Base-by-base conservation (phyloP, 2,329 filamentous ascomycete genomes). In the Fusarium sp. region DNA sequence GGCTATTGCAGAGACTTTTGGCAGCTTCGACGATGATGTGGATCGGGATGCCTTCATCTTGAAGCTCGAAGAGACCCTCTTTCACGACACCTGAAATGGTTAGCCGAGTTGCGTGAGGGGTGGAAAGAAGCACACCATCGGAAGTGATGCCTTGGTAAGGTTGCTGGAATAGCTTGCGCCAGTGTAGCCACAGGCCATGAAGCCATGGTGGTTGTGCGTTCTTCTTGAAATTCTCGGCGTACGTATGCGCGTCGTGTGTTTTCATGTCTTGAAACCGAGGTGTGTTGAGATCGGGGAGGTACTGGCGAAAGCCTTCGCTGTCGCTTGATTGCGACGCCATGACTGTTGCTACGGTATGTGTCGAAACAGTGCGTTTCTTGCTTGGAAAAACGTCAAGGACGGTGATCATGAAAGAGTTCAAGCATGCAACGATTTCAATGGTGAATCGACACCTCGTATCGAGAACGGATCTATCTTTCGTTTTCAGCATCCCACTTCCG, bases 111-210 rank as follows among this genome's bases (percentile, higher is more conserved):
- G 21, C 21, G 21, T 21, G 21, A 21, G 4, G 21, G 21, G 21
- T 21, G 21, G 4, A 21, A 21, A 5, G 21, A 21, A 4, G 21
- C 21, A 4, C 4, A 85, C 91, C 92, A 68, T 93, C 89, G 13
- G 79, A 88, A 0, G 92, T 93, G 21, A 94, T 82, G 25, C 92
- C 92, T 73, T 87, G 89, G 77, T 88, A 93, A 0, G 92, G 91
- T 78, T 93, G 90, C 58, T 88, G 80, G 27, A 89, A 80, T 11
- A 90, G 76, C 34, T 85, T 80, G 50, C 82, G 76, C 88, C 89
- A 90, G 74, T 89, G 86, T 66, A 83, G 75, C 60, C 88, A 90
- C 23, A 91, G 77, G 0, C 81, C 86, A 71, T 90, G 85, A 18
- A 93, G 80, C 90, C 90, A 93, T 2, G 91, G 90, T 0, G 91